Evolutionary conservation across 2,329 filamentous ascomycete genomes (phyloP).

Genomic region (Fusarium illudens): DNA sequence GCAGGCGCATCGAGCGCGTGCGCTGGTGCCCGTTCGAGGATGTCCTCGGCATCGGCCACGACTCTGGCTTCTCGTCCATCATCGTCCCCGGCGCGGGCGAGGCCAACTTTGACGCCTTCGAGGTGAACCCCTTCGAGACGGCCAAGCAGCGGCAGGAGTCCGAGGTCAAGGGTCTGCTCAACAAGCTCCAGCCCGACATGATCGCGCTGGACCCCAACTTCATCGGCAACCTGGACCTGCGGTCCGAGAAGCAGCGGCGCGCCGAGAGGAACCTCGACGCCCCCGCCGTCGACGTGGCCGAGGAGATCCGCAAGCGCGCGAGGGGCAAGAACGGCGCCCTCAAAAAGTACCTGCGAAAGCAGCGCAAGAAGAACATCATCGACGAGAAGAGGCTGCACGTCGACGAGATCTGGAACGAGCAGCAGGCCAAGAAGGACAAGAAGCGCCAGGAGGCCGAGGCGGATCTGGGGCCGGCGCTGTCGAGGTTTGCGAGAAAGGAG

Average conservation of each 20-base stretch:
- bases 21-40: conserved; percentile 97
- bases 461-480: conserved; percentile 85
- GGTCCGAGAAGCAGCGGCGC: conserved; percentile 78
- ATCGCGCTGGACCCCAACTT: conserved; percentile 94
- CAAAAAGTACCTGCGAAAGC: conserved; percentile 89
- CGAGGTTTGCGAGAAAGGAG: conserved; percentile 81
- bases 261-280: conserved; percentile 83
- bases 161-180: conserved; percentile 88
- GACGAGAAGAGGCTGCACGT: conserved; percentile 92
- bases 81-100: conserved; percentile 96
- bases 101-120: conserved; percentile 93
- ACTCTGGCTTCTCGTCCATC: conserved; percentile 86
- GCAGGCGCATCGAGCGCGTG: conserved; percentile 79
- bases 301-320: conserved; percentile 77
- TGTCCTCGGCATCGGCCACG: conserved; percentile 84
- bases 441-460: conserved; percentile 70
- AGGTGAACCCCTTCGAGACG: conserved; percentile 95
- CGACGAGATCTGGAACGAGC: conserved; percentile 81
- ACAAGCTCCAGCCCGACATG: conserved; percentile 97
- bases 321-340: conserved; percentile 90
- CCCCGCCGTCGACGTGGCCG: conserved; percentile 62
- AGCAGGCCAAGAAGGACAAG: conserved; percentile 71
- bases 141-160: conserved; percentile 90
- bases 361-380: conserved; percentile 90
- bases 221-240: conserved; percentile 85